Evolutionary conservation across 371 early-diverging fungal genomes (phyloP).

Genomic region (Mucor lusitanicus): DNA sequence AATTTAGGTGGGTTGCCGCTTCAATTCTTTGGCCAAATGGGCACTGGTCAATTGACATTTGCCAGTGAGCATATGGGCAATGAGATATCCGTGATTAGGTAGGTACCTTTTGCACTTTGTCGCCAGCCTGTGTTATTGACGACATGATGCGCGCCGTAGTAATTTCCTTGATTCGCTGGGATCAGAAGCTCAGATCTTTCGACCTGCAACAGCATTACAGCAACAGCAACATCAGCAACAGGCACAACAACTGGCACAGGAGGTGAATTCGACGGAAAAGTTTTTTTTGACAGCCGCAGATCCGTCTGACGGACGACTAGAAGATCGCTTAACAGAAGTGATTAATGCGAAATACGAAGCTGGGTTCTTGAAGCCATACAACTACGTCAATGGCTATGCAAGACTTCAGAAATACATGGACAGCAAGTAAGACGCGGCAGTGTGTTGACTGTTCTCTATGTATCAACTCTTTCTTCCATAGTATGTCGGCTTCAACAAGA

Average conservation of each 20-base stretch:
- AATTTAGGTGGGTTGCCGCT: constrained; percentile 24
- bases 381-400: constrained; percentile 92
- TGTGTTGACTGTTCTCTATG: background rate
- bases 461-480: constrained; percentile 14
- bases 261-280: constrained; percentile 59
- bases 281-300: constrained; percentile 91
- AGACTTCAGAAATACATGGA: constrained; percentile 91
- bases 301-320: constrained; percentile 79
- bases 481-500: constrained; percentile 74
- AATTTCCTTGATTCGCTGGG: constrained; percentile 66
- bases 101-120: background rate
- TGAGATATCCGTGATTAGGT: constrained; percentile 66
- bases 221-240: constrained; percentile 26
- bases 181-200: constrained; percentile 24
- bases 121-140: background rate
- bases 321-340: constrained; percentile 85
- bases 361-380: constrained; percentile 91
- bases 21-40: constrained; percentile 29
- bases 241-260: background rate
- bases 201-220: constrained; percentile 19
- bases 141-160: constrained; percentile 6
- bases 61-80: constrained; percentile 73
- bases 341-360: constrained; percentile 94
- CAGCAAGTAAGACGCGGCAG: constrained; percentile 54
- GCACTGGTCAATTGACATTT: constrained; percentile 56